A percentile compares a stretch with the other conserved stretches of the same genome.
Conservation (phyloP, 495 filamentous ascomycete genomes). For the Ascobolus immersus region DNA sequence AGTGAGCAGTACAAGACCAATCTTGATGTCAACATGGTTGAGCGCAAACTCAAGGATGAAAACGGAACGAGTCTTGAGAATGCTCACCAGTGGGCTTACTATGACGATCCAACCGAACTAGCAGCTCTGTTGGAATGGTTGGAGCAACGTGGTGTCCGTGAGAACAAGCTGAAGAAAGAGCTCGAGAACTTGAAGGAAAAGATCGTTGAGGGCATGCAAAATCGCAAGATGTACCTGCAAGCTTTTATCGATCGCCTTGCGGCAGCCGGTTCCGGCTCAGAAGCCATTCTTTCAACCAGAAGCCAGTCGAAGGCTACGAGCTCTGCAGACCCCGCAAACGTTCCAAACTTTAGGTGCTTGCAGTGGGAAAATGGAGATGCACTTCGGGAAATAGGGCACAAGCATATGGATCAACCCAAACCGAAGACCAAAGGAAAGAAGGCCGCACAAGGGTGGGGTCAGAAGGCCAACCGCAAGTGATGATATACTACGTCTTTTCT, state of each 20-base stretch:
- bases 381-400: conserved; percentile 48
- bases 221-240: conserved; percentile 43
- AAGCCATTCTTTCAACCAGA: conserved; percentile 51
- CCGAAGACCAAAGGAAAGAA: conserved; percentile 36
- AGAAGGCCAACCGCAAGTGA: conserved; percentile 6
- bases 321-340: conserved; percentile 18
- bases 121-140: conserved; percentile 69
- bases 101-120: conserved; percentile 49
- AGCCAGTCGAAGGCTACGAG: conserved; percentile 41
- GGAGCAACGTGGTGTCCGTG: conserved; percentile 57
- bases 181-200: conserved; percentile 47
- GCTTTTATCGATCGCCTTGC: conserved; percentile 22
- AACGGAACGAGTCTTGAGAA: conserved; percentile 50
- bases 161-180: conserved; percentile 65
- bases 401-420: conserved; percentile 53
- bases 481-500: conserved; percentile 1
- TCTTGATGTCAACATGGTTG: conserved; percentile 44
- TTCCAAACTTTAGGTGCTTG: conserved; percentile 59
- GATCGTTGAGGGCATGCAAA: conserved; percentile 58
- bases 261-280: conserved; percentile 30
- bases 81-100: conserved; percentile 74
- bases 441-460: conserved; percentile 10
- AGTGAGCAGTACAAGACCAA: conserved; percentile 35
- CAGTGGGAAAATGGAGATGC: conserved; percentile 62
- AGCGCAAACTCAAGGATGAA: conserved; percentile 71